Evolutionary conservation across 345 rosid species (phyloP).

Genomic region (Citrus hindsii): DNA sequence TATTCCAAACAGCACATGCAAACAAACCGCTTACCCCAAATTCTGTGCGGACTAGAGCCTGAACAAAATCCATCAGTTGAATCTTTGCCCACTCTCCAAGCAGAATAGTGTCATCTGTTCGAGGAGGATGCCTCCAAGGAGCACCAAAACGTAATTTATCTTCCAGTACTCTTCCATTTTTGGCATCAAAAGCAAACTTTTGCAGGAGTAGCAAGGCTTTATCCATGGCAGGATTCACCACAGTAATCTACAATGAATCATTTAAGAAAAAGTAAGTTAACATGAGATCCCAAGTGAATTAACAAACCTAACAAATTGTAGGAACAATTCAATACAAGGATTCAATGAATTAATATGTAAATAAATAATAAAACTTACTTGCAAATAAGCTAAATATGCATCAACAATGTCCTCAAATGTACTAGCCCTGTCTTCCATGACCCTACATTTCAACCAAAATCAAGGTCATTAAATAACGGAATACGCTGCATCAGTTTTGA

Average conservation of each 20-base stretch:
- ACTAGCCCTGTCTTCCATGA: slow-evolving; percentile 59
- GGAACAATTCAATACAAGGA: background rate
- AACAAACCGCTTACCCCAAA: slow-evolving; percentile 55
- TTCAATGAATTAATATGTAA: slow-evolving; percentile 6
- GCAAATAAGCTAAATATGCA: slow-evolving; percentile 86
- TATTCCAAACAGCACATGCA: slow-evolving; percentile 8
- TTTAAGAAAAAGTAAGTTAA: background rate
- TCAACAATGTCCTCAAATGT: slow-evolving; percentile 86
- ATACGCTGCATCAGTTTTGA: background rate
- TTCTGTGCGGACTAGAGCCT: slow-evolving; percentile 63
- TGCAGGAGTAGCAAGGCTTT: slow-evolving; percentile 63
- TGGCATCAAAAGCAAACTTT: slow-evolving; percentile 69
- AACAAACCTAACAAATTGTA: background rate
- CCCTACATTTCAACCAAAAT: slow-evolving; percentile 21
- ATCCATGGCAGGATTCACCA: slow-evolving; percentile 92
- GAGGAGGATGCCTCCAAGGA: slow-evolving; percentile 93
- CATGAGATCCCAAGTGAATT: background rate
- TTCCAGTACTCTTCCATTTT: slow-evolving; percentile 54
- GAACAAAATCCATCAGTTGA: slow-evolving; percentile 91
- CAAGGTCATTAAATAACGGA: background rate
- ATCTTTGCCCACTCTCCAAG: slow-evolving; percentile 75
- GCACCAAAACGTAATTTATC: slow-evolving; percentile 80
- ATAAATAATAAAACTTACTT: slow-evolving; percentile 39
- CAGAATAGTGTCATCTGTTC: slow-evolving; percentile 32
- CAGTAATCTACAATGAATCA: slow-evolving; percentile 46